phyloP scores from a whole-genome alignment of 106 monocot species.

The Triglochin maritima region DNA sequence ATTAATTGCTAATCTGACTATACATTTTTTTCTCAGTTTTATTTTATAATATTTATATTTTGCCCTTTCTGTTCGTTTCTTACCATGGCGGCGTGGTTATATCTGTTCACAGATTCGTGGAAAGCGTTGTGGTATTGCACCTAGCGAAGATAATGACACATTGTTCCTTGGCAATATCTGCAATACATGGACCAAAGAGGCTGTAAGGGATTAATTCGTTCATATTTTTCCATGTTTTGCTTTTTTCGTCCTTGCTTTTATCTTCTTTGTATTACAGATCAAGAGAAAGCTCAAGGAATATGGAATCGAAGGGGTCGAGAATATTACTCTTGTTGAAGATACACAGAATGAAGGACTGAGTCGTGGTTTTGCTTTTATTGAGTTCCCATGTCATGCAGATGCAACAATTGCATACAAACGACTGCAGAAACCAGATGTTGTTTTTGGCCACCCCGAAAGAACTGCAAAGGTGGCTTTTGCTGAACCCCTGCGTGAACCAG shows the following conservation, averaged over 20 bases:
- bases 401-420: slow-evolving; percentile 58
- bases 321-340: slow-evolving; percentile 51
- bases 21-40: too few relatives aligned
- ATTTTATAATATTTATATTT: too few relatives aligned
- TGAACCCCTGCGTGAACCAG: slow-evolving; percentile 59
- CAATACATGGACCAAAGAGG: slow-evolving; percentile 72
- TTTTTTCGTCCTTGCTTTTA: background rate
- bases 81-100: background rate
- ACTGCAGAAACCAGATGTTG: slow-evolving; percentile 54
- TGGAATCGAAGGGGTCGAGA: slow-evolving; percentile 46
- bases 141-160: slow-evolving; percentile 66
- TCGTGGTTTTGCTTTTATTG: slow-evolving; percentile 64
- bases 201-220: slow-evolving; percentile 20
- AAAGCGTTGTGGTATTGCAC: slow-evolving; percentile 53
- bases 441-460: slow-evolving; percentile 65
- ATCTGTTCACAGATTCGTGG: slow-evolving; percentile 41
- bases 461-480: slow-evolving; percentile 71
- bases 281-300: slow-evolving; percentile 47
- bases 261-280: slow-evolving; percentile 25
- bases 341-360: slow-evolving; percentile 56
- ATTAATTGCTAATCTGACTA: too few relatives aligned
- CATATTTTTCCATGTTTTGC: background rate
- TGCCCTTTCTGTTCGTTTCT: background rate
- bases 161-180: slow-evolving; percentile 67
- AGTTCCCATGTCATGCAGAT: slow-evolving; percentile 59